A percentile compares a stretch with the other conserved stretches of the same genome.
Evolutionary conservation across 2,329 filamentous ascomycete genomes (phyloP).

Genomic region (Coleophoma crateriformis): DNA sequence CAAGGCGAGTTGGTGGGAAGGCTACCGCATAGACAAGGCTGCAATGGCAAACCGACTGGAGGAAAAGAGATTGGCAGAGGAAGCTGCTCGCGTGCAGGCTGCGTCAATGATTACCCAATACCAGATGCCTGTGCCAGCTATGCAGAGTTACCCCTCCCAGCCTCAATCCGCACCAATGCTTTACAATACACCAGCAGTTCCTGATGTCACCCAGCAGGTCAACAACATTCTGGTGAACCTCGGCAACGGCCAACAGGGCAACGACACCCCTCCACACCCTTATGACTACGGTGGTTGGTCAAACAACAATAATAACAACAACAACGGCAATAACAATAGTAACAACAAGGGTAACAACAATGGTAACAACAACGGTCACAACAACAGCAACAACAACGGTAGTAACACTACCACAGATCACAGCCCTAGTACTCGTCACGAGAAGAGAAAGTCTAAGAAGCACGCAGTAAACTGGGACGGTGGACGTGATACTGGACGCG

Average conservation of each 20-base stretch:
- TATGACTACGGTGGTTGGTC: not conserved
- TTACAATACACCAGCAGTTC: not conserved
- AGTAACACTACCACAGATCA: not conserved
- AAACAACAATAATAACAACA: not conserved
- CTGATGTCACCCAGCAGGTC: constrained; percentile 19
- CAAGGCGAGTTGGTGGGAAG: constrained; percentile 47
- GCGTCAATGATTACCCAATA: constrained; percentile 19
- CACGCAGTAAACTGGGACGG: constrained; percentile 5
- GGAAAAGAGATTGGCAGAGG: constrained; percentile 24
- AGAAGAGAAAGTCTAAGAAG: constrained; percentile 9
- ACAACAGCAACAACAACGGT: constrained; percentile 3
- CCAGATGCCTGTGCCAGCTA: constrained; percentile 7
- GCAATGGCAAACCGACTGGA: constrained; percentile 33
- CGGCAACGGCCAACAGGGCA: not conserved
- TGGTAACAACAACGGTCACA: constrained; percentile 8
- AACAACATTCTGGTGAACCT: constrained; percentile 18
- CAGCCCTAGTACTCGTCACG: constrained; percentile 1
- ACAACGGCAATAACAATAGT: not conserved
- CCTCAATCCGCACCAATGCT: constrained; percentile 4
- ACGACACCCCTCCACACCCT: not conserved
- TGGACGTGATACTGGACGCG: constrained; percentile 11
- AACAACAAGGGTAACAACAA: not conserved
- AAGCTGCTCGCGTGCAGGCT: constrained; percentile 17
- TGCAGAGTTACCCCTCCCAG: constrained; percentile 10
- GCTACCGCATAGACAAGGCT: constrained; percentile 33